These are phyloP conservation scores for Pezizomycotina sp. DNA, from an alignment of 2,329 filamentous ascomycete species.

Conservation along the genomic window DNA sequence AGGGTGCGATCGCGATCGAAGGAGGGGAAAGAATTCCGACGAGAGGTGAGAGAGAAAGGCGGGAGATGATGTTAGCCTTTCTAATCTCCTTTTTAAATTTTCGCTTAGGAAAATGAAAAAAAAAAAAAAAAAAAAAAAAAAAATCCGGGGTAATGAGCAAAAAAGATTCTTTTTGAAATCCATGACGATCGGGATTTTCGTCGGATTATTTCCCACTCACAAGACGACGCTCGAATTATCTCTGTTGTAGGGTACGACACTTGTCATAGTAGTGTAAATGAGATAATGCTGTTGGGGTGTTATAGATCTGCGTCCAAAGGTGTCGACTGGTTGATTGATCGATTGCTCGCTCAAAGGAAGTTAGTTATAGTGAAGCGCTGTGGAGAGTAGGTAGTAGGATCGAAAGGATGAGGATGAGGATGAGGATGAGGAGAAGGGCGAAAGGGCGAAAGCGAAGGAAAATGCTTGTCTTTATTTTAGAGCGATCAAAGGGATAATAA, in stretches of 20 bases:
- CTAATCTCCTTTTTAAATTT: too few relatives aligned
- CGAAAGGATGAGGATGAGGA: not conserved
- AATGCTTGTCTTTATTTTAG: not conserved
- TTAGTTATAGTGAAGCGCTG: not conserved
- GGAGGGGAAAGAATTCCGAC: not conserved
- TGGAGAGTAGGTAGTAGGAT: not conserved
- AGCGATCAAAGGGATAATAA: too few relatives aligned
- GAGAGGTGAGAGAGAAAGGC: not conserved
- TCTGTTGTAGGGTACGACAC: too few relatives aligned
- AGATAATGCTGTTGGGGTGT: not conserved
- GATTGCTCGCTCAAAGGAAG: not conserved
- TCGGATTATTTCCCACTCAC: too few relatives aligned
- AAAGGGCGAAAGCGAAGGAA: not conserved
- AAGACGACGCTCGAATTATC: too few relatives aligned
- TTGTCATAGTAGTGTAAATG: constrained; percentile 1
- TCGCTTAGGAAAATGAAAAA: constrained; percentile 12
- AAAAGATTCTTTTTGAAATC: constrained; percentile 17
- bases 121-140: constrained; percentile 2
- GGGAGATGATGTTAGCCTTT: constrained; percentile 13
- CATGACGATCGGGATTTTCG: too few relatives aligned
- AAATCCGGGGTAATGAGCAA: constrained; percentile 12
- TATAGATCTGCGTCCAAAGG: not conserved
- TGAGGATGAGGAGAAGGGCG: too few relatives aligned
- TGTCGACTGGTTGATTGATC: too few relatives aligned
- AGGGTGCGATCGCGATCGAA: not conserved